Evolutionary conservation across 495 filamentous ascomycete genomes (phyloP).

Genomic region (Penicillium taxi): DNA sequence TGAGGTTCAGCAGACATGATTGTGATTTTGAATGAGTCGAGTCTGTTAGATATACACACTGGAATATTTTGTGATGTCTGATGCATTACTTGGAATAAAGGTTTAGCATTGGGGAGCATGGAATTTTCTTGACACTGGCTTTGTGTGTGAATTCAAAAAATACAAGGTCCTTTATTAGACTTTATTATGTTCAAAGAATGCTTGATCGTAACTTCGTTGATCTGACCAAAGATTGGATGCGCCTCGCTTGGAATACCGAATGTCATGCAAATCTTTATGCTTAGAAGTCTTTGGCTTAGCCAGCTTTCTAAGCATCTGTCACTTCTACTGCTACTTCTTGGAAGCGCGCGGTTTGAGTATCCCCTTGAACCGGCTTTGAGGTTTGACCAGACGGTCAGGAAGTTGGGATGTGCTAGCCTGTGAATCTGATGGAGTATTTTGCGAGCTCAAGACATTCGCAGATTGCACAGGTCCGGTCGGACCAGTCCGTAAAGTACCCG

Average conservation of each 20-base stretch:
- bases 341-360: constrained; percentile 13
- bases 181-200: too few relatives aligned
- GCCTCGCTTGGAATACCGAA: too few relatives aligned
- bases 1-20: constrained; percentile 34
- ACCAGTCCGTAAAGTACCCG: too few relatives aligned
- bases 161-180: background rate
- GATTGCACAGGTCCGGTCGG: constrained; percentile 12
- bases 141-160: background rate
- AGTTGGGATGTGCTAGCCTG: constrained; percentile 4
- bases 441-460: constrained; percentile 16
- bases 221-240: too few relatives aligned
- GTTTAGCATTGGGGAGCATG: too few relatives aligned
- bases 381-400: constrained; percentile 13
- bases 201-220: constrained; percentile 2
- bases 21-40: background rate
- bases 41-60: background rate
- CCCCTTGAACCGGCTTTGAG: constrained; percentile 15
- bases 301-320: too few relatives aligned
- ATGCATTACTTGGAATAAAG: background rate
- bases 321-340: constrained; percentile 17
- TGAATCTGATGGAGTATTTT: constrained; percentile 14
- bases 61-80: background rate
- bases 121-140: too few relatives aligned
- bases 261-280: too few relatives aligned
- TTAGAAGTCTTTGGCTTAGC: too few relatives aligned